These are phyloP conservation scores for Pseudogymnoascus sp. DNA, from an alignment of 2,329 filamentous ascomycete genomes.

Conservation along the genomic window DNA sequence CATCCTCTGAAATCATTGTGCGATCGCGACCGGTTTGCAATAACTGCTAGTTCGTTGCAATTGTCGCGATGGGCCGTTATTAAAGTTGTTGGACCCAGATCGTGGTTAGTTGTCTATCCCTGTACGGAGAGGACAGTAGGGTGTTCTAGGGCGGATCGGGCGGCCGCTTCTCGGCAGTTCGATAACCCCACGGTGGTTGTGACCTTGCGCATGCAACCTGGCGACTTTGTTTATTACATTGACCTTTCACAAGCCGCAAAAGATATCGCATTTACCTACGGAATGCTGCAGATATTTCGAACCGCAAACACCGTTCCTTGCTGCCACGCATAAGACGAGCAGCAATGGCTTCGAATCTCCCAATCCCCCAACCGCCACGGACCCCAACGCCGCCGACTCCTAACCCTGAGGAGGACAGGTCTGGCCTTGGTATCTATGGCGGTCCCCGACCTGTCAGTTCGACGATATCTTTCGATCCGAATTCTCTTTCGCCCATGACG, in stretches of 20 bases:
- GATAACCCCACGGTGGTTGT: neutral
- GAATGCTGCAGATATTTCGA: slow-evolving; percentile 3
- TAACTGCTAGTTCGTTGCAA: neutral
- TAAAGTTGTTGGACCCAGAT: neutral
- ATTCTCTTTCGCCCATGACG: slow-evolving; percentile 40
- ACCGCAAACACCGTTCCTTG: neutral
- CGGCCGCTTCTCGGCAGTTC: neutral
- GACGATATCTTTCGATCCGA: slow-evolving; percentile 34
- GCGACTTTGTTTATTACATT: slow-evolving; percentile 4
- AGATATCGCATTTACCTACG: neutral
- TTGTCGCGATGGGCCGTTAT: neutral
- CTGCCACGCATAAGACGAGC: slow-evolving; percentile 4
- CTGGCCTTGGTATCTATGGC: slow-evolving; percentile 22
- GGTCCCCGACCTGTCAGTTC: slow-evolving; percentile 22
- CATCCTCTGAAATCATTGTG: slow-evolving; percentile 7
- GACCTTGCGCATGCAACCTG: slow-evolving; percentile 3
- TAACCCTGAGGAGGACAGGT: slow-evolving; percentile 29
- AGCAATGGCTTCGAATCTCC: slow-evolving; percentile 51
- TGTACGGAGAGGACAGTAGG: slow-evolving; percentile 1
- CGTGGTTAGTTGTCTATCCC: neutral
- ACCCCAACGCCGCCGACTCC: slow-evolving; percentile 57
- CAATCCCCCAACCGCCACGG: slow-evolving; percentile 52
- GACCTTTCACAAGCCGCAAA: slow-evolving; percentile 1
- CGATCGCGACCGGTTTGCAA: neutral
- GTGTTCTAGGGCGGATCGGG: neutral